Conservation (phyloP, 2,329 filamentous ascomycete species). For the Cytospora paraplurivora region DNA sequence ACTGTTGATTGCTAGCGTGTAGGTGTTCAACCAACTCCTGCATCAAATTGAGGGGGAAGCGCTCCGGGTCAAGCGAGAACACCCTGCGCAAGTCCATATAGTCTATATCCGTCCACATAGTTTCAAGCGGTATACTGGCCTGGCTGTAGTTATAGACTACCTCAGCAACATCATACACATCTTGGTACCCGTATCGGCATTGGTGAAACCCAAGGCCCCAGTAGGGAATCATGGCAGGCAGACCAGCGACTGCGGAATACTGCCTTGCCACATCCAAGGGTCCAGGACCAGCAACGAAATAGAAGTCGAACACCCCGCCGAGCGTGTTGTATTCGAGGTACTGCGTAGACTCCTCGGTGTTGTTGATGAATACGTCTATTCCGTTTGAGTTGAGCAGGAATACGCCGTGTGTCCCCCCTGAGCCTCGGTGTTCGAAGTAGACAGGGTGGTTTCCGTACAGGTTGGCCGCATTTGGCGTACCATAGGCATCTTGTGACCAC, state of each 20-base stretch:
- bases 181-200: constrained; percentile 65
- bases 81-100: constrained; percentile 60
- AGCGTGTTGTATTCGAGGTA: constrained; percentile 80
- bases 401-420: constrained; percentile 61
- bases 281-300: constrained; percentile 62
- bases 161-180: constrained; percentile 66
- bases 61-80: constrained; percentile 65
- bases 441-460: constrained; percentile 74
- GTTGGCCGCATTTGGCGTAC: constrained; percentile 62
- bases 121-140: constrained; percentile 67
- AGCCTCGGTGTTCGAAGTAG: constrained; percentile 71
- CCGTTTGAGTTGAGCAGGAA: constrained; percentile 73
- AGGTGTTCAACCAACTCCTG: constrained; percentile 67
- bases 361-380: constrained; percentile 77
- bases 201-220: constrained; percentile 66
- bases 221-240: constrained; percentile 65
- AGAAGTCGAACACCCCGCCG: constrained; percentile 75
- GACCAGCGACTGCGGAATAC: constrained; percentile 58
- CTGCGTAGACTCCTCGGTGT: constrained; percentile 58
- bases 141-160: constrained; percentile 68
- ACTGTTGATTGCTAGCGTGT: constrained; percentile 67
- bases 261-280: constrained; percentile 61
- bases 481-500: constrained; percentile 69
- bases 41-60: constrained; percentile 64
- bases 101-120: constrained; percentile 69